Conservation (phyloP, 768 basidiomycete genomes). For the Mycena maculata region DNA sequence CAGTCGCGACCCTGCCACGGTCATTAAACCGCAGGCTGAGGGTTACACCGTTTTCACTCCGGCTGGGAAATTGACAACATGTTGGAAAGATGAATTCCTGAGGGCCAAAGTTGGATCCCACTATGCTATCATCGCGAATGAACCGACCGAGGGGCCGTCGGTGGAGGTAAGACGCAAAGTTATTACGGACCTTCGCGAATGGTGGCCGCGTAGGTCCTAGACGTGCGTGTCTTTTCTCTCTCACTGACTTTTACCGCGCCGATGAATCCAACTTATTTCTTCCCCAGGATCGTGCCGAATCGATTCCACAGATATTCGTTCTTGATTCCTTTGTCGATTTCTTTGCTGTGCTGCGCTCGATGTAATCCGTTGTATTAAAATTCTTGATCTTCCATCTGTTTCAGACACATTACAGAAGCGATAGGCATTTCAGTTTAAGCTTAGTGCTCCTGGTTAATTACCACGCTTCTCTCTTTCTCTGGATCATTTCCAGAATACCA, state of each 20-base stretch:
- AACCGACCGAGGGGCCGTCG: not conserved
- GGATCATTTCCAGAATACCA: not conserved
- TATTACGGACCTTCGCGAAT: conserved; percentile 12
- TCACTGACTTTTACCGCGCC: not conserved
- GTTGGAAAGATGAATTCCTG: not conserved
- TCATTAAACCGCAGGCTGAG: too few relatives aligned
- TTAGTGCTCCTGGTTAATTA: not conserved
- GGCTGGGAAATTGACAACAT: not conserved
- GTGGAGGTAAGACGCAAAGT: not conserved
- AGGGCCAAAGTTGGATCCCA: not conserved
- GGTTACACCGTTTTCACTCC: too few relatives aligned
- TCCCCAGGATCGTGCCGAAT: not conserved
- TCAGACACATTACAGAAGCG: not conserved
- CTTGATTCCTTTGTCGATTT: not conserved
- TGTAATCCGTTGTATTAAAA: not conserved
- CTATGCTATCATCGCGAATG: not conserved
- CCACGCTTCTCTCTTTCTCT: not conserved
- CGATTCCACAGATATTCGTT: not conserved
- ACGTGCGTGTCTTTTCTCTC: not conserved
- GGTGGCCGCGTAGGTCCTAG: conserved; percentile 13
- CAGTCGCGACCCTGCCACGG: too few relatives aligned
- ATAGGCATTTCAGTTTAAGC: not conserved
- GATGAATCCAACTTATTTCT: conserved; percentile 2
- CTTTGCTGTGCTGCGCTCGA: not conserved
- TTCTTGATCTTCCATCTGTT: not conserved